phyloP scores from a whole-genome alignment of 306 rosid genomes.

The Vigna reflexopilosa region DNA sequence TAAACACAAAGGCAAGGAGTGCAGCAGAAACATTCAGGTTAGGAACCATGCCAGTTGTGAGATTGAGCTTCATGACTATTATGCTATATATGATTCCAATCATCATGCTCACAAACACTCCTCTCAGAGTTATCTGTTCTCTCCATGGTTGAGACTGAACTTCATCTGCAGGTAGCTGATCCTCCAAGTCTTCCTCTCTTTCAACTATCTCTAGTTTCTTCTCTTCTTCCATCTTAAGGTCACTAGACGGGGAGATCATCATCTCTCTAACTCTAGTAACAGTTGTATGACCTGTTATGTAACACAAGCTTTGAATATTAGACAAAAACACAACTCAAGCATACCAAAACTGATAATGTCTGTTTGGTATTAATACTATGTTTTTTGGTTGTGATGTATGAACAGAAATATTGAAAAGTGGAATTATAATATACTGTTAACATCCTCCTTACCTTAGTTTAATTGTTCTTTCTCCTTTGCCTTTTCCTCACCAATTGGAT shows the following conservation, averaged over 20 bases:
- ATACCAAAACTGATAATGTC: background rate
- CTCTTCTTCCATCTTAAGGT: constrained; percentile 33
- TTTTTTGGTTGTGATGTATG: background rate
- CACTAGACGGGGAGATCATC: constrained; percentile 38
- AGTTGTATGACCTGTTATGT: background rate
- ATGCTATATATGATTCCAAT: constrained; percentile 76
- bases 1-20: constrained; percentile 74
- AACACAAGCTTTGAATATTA: constrained; percentile 26
- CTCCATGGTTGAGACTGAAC: constrained; percentile 62
- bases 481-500: constrained; percentile 18
- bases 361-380: constrained; percentile 8
- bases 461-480: constrained; percentile 43
- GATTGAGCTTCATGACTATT: constrained; percentile 90
- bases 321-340: constrained; percentile 29
- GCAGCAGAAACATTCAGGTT: constrained; percentile 91
- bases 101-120: constrained; percentile 71
- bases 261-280: background rate
- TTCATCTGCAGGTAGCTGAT: constrained; percentile 36
- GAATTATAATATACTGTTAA: constrained; percentile 16
- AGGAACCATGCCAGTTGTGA: constrained; percentile 87
- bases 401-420: background rate
- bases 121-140: constrained; percentile 77
- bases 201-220: constrained; percentile 40
- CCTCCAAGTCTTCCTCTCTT: constrained; percentile 43
- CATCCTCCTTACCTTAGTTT: constrained; percentile 26